Percentiles rank a stretch among this genome's conserved stretches.
Evolutionary conservation across 768 basidiomycete genomes (phyloP).

Genomic region (Lactarius indigo): DNA sequence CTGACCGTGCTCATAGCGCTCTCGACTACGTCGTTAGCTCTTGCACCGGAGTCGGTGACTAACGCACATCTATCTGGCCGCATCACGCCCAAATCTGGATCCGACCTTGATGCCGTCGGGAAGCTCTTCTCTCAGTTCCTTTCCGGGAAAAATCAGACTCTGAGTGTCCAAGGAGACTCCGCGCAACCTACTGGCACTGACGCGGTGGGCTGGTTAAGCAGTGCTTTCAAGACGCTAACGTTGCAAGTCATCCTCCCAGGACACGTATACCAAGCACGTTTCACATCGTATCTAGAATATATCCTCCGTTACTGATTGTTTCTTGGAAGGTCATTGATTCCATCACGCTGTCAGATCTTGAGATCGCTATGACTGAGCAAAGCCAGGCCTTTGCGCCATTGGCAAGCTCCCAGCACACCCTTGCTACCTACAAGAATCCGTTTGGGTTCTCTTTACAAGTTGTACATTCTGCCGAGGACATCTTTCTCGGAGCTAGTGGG

Average conservation of each 20-base stretch:
- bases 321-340: constrained; percentile 53
- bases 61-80: constrained; percentile 57
- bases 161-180: constrained; percentile 54
- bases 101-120: constrained; percentile 50
- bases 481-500: constrained; percentile 48
- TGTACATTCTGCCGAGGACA: constrained; percentile 49
- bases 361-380: constrained; percentile 47
- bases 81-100: constrained; percentile 59
- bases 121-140: constrained; percentile 64
- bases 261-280: constrained; percentile 45
- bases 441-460: constrained; percentile 75
- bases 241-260: constrained; percentile 62
- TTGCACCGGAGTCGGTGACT: constrained; percentile 47
- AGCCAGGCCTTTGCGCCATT: constrained; percentile 57
- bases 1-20: constrained; percentile 42
- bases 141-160: constrained; percentile 58
- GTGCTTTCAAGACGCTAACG: constrained; percentile 65
- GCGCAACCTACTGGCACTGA: constrained; percentile 54
- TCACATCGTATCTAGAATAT: not conserved
- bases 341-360: constrained; percentile 56
- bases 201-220: constrained; percentile 59
- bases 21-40: constrained; percentile 44
- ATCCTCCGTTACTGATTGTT: not conserved
- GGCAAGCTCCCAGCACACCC: constrained; percentile 51
- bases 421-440: constrained; percentile 65